Conservation (phyloP, 352 stramenopile genomes). For the Pythium rishiriense region DNA sequence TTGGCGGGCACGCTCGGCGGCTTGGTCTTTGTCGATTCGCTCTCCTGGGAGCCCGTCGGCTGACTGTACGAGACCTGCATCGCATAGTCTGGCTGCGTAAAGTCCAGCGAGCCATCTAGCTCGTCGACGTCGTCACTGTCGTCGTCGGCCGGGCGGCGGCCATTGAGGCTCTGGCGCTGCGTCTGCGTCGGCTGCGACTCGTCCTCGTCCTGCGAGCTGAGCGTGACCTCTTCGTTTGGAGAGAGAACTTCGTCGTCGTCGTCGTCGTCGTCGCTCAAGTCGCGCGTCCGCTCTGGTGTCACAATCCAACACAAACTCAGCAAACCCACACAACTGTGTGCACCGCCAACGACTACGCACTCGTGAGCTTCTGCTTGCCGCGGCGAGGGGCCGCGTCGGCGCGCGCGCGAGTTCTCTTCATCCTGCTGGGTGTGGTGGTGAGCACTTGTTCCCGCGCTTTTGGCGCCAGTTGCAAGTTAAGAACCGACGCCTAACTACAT, state of each 20-base stretch:
- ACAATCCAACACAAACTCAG: neutral
- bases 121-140: conserved; percentile 37
- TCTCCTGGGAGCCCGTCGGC: conserved; percentile 35
- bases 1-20: conserved; percentile 37
- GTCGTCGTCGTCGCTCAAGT: conserved; percentile 17
- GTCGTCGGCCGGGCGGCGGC: neutral
- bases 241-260: conserved; percentile 1
- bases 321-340: neutral
- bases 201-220: conserved; percentile 1
- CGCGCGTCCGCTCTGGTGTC: conserved; percentile 14
- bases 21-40: conserved; percentile 43
- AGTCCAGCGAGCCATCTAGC: conserved; percentile 58
- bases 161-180: conserved; percentile 5
- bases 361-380: conserved; percentile 22
- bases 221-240: conserved; percentile 1
- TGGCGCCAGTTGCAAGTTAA: neutral
- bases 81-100: conserved; percentile 79
- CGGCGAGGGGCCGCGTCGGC: conserved; percentile 12
- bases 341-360: conserved; percentile 3
- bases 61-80: conserved; percentile 29
- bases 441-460: conserved; percentile 24
- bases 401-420: conserved; percentile 22
- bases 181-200: conserved; percentile 7
- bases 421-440: conserved; percentile 3
- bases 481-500: neutral